These are phyloP conservation scores for Pyrenochaeta sp. DNA, from an alignment of 2,329 filamentous ascomycete species.

Conservation along the genomic window DNA sequence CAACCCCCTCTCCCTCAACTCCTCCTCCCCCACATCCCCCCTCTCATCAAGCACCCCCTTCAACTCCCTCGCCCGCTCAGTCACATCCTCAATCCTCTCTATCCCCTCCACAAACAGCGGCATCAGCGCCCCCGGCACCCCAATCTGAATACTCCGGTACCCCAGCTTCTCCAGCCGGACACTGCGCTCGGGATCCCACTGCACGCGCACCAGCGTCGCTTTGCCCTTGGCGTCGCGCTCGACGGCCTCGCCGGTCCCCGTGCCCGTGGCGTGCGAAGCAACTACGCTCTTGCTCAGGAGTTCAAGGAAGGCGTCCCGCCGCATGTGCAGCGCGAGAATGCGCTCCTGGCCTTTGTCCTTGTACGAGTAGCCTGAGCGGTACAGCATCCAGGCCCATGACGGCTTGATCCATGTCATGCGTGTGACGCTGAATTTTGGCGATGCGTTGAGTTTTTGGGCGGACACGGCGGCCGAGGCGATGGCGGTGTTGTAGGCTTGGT, in stretches of 20 bases:
- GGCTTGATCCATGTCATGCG: constrained; percentile 74
- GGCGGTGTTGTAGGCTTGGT: constrained; percentile 64
- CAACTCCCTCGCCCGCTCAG: constrained; percentile 58
- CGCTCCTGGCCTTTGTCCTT: constrained; percentile 64
- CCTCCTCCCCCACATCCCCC: constrained; percentile 33
- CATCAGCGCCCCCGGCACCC: constrained; percentile 59
- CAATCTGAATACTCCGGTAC: constrained; percentile 68
- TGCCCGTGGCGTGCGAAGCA: constrained; percentile 19
- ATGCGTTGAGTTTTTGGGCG: constrained; percentile 61
- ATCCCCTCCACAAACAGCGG: constrained; percentile 62
- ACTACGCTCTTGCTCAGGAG: constrained; percentile 53
- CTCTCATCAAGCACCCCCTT: constrained; percentile 56
- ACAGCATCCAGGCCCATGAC: constrained; percentile 70
- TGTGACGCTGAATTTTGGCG: constrained; percentile 58
- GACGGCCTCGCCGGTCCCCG: too few species aligned
- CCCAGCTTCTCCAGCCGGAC: constrained; percentile 54
- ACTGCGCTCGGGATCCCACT: constrained; percentile 70
- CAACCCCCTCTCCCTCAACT: constrained; percentile 50
- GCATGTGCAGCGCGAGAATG: constrained; percentile 66
- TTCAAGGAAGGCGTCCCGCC: constrained; percentile 57
- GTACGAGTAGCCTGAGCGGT: constrained; percentile 66
- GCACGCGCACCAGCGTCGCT: constrained; percentile 58
- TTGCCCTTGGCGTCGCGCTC: constrained; percentile 1
- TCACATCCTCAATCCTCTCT: constrained; percentile 65
- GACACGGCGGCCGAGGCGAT: constrained; percentile 63